Base-by-base conservation (phyloP, 73 alveolate species). In the Halteria grandinella region DNA sequence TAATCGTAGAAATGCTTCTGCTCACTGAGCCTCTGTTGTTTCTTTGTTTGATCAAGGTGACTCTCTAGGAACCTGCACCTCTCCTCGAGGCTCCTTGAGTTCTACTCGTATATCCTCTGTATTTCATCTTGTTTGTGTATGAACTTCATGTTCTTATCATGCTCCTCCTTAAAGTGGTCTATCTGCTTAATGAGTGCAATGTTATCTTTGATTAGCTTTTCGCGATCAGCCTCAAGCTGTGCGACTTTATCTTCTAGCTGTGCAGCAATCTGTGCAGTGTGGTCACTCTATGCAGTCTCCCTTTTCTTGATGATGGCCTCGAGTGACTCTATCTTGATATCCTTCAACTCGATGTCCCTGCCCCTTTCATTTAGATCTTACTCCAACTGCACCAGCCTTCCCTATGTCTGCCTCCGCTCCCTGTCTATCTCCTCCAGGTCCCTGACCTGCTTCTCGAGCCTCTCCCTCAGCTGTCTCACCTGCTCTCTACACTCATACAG, bases 181-280 rank as follows among this genome's bases (percentile, higher is more conserved):
- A 40, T 62, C 20, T 62, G 62, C 27, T 33, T 62, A 6, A 62
- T 62, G 25, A 62, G 27, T n/a, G 60, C 43, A 5, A 62, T 31
- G 40, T 62, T 62, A 62, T 62, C 78, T 41, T 41, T 62, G 3
- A 62, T 62, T n/a, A 62, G 78, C 60, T 62, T 62, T 39, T 62
- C 78, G 31, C 27, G 15, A 21, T 62, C 78, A 1, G 28, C 2
- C 23, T 62, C 78, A 12, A 62, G 25, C 17, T 12, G 3, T 40
- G 31, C 25, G 5, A 62, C 20, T 14, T 23, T 36, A 39, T 39
- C 60, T 41, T 62, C 78, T 17, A n/a, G n/a, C n/a, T n/a, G n/a
- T n/a, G n/a, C n/a, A n/a, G n/a, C n/a, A n/a, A n/a, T n/a, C n/a
- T n/a, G n/a, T n/a, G n/a, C n/a, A n/a, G n/a, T n/a, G n/a, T n/a